A percentile compares a stretch with the other conserved stretches of the same genome.
These are phyloP conservation scores for Clonostachys solani DNA, from an alignment of 2,329 filamentous ascomycete genomes.

Conservation along the genomic window DNA sequence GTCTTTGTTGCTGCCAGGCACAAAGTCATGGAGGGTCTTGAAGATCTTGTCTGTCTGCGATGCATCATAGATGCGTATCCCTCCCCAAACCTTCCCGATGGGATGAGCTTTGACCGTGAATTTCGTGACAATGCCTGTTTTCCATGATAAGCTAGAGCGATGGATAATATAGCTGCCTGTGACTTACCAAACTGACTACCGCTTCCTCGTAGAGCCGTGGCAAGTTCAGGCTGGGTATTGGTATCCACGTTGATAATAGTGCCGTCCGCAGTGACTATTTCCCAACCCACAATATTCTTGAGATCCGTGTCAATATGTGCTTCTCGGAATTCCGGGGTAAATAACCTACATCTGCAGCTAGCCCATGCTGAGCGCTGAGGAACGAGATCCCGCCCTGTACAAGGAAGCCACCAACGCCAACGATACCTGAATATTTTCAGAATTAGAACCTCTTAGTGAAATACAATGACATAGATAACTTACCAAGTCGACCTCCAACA, in stretches of 20 bases:
- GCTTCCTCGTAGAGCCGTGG: constrained; percentile 17
- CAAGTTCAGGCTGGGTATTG: constrained; percentile 12
- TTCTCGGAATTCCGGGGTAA: not conserved
- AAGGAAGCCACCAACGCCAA: constrained; percentile 18
- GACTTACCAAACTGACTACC: constrained; percentile 18
- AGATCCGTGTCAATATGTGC: not conserved
- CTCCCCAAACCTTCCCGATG: constrained; percentile 30
- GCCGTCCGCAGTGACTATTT: constrained; percentile 15
- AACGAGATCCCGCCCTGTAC: constrained; percentile 20
- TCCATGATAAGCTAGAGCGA: not conserved
- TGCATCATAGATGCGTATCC: constrained; percentile 22
- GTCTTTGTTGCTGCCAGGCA: constrained; percentile 13
- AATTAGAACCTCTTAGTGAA: not conserved
- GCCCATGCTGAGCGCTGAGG: constrained; percentile 16
- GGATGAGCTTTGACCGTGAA: constrained; percentile 21
- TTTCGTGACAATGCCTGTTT: constrained; percentile 21
- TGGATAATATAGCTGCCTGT: not conserved
- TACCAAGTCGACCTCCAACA: constrained; percentile 19
- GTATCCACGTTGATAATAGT: constrained; percentile 17
- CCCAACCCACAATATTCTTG: constrained; percentile 6
- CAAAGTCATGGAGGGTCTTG: constrained; percentile 23
- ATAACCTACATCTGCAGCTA: constrained; percentile 18
- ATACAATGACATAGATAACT: not conserved
- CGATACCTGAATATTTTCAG: constrained; percentile 8
- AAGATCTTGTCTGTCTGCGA: constrained; percentile 19